Percentiles rank a stretch among this genome's conserved stretches.
Evolutionary conservation across 2,329 filamentous ascomycete genomes (phyloP).

Genomic region (Blastomyces parvus): DNA sequence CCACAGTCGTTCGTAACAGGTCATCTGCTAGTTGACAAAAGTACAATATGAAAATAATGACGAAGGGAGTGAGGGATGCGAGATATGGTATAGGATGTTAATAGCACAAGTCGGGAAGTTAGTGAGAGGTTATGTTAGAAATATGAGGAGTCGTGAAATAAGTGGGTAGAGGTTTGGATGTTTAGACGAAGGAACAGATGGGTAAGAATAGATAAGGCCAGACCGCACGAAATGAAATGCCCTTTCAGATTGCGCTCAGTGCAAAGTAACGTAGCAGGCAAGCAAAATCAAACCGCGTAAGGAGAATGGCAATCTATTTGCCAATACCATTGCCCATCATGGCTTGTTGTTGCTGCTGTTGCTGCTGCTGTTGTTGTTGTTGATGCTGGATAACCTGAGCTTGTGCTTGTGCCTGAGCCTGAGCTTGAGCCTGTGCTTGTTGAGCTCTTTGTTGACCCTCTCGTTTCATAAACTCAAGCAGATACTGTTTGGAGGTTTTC

Average conservation of each 20-base stretch:
- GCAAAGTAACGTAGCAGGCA: slow-evolving; percentile 12
- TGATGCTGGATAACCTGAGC: slow-evolving; percentile 24
- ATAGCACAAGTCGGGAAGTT: neutral
- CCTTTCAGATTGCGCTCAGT: neutral
- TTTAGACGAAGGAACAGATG: neutral
- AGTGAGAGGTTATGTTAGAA: neutral
- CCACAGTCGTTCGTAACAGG: neutral
- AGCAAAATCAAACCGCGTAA: slow-evolving; percentile 7
- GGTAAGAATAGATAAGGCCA: neutral
- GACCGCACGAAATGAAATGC: neutral
- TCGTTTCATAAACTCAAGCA: slow-evolving; percentile 31
- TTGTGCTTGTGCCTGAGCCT: slow-evolving; percentile 18
- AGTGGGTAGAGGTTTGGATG: too few relatives aligned
- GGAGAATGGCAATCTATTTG: slow-evolving; percentile 19
- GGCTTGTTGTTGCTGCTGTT: slow-evolving; percentile 30
- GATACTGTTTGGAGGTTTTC: slow-evolving; percentile 29
- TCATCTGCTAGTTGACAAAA: neutral
- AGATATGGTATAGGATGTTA: neutral
- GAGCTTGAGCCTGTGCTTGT: slow-evolving; percentile 18
- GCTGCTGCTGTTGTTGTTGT: slow-evolving; percentile 25
- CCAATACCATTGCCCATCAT: slow-evolving; percentile 37
- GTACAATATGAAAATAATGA: slow-evolving; percentile 2
- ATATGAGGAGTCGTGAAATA: neutral
- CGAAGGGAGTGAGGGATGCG: neutral
- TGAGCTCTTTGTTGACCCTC: slow-evolving; percentile 27